phyloP scores from a whole-genome alignment of 2,329 filamentous ascomycete species.

The Fusarium torreyae region DNA sequence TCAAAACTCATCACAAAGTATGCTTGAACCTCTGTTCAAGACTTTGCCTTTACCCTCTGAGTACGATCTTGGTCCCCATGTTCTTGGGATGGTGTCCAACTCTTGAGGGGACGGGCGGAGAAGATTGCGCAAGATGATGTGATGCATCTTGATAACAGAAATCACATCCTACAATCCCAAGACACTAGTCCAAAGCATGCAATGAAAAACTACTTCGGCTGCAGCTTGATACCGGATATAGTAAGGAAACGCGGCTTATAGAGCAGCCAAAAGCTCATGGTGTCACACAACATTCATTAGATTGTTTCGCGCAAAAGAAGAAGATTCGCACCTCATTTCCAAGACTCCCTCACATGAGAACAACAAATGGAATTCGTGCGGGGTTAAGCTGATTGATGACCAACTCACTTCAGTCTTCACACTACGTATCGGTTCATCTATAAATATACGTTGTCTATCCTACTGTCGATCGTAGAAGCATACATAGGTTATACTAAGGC shows the following conservation, averaged over 20 bases:
- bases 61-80: background rate
- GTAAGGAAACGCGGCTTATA: background rate
- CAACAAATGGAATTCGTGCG: background rate
- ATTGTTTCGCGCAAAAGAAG: slow-evolving; percentile 21
- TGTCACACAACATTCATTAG: background rate
- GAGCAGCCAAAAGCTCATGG: background rate
- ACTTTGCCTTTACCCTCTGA: no score
- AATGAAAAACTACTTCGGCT: background rate
- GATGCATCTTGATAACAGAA: slow-evolving; percentile 1
- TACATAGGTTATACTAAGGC: background rate
- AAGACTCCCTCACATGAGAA: background rate
- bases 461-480: background rate
- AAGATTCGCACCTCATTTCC: slow-evolving; percentile 27
- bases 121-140: slow-evolving; percentile 33
- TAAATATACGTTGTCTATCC: background rate
- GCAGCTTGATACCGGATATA: background rate
- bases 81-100: background rate
- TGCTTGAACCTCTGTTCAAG: no score
- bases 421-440: background rate
- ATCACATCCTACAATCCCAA: no score
- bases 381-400: background rate
- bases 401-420: background rate
- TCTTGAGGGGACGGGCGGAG: background rate
- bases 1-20: no score
- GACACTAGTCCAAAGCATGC: background rate